These are phyloP conservation scores for Russula earlei DNA, from an alignment of 768 basidiomycete species.

Conservation along the genomic window DNA sequence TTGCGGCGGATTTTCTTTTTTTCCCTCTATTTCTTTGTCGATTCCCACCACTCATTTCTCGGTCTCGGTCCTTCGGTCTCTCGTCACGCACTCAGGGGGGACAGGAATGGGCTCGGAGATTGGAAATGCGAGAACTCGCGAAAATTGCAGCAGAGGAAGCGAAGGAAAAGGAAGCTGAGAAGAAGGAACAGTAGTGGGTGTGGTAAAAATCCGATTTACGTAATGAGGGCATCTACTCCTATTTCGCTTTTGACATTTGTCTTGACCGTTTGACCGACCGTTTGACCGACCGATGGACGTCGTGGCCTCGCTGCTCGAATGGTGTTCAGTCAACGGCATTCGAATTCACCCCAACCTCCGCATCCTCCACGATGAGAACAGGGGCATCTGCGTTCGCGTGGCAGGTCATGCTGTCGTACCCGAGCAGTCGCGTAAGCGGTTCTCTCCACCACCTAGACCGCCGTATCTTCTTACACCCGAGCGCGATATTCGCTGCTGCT, in stretches of 20 bases:
- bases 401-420: neutral
- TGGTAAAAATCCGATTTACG: neutral
- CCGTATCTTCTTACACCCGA: slow-evolving; percentile 1
- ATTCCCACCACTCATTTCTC: too few relatives aligned
- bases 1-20: neutral
- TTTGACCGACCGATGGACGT: slow-evolving; percentile 2
- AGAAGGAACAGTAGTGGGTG: slow-evolving; percentile 6
- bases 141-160: slow-evolving; percentile 17
- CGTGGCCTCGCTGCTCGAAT: slow-evolving; percentile 14
- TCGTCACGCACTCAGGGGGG: slow-evolving; percentile 46
- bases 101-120: slow-evolving; percentile 48
- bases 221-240: slow-evolving; percentile 6
- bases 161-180: slow-evolving; percentile 7
- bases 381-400: slow-evolving; percentile 12
- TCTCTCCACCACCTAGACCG: neutral
- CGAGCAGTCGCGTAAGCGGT: slow-evolving; percentile 15
- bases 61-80: too few relatives aligned
- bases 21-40: neutral
- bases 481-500: slow-evolving; percentile 6
- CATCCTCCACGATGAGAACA: slow-evolving; percentile 11
- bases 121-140: slow-evolving; percentile 16
- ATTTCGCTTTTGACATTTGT: slow-evolving; percentile 4
- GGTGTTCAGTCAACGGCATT: slow-evolving; percentile 22
- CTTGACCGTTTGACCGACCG: neutral
- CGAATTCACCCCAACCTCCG: slow-evolving; percentile 17